Evolutionary conservation across 805 yeast species (phyloP).

Genomic region (Torulaspora quercuum): DNA sequence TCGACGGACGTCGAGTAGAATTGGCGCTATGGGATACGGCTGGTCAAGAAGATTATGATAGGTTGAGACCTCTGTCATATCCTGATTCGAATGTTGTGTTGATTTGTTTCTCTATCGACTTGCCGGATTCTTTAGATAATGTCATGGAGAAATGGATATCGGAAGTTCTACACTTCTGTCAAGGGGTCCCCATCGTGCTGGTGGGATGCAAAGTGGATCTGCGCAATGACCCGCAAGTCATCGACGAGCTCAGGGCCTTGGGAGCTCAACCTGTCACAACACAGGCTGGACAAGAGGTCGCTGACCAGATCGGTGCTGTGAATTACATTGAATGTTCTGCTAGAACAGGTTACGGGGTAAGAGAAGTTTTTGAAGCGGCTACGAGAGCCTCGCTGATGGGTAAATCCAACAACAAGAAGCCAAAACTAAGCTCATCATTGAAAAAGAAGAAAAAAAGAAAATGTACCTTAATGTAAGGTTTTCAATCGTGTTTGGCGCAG

Average conservation of each 20-base stretch:
- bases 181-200: conserved; percentile 85
- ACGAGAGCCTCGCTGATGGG: conserved; percentile 83
- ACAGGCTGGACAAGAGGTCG: conserved; percentile 81
- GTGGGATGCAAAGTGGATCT: conserved; percentile 92
- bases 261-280: conserved; percentile 78
- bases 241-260: conserved; percentile 68
- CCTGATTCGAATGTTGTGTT: conserved; percentile 90
- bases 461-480: conserved; percentile 69
- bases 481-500: too few relatives aligned
- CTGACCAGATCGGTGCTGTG: conserved; percentile 83
- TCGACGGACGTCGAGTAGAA: conserved; percentile 88
- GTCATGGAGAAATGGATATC: conserved; percentile 96
- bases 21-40: conserved; percentile 98
- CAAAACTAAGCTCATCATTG: conserved; percentile 28
- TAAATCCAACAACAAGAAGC: conserved; percentile 37
- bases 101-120: conserved; percentile 86
- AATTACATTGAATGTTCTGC: conserved; percentile 91
- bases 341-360: conserved; percentile 84
- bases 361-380: conserved; percentile 89
- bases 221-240: conserved; percentile 75
- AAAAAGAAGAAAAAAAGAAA: conserved; percentile 59
- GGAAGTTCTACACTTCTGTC: conserved; percentile 91
- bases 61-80: conserved; percentile 85
- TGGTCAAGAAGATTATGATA: conserved; percentile 96
- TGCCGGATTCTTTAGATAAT: conserved; percentile 89